phyloP scores from a whole-genome alignment of 306 rosid species.

The Cucurbita argyrosperma region DNA sequence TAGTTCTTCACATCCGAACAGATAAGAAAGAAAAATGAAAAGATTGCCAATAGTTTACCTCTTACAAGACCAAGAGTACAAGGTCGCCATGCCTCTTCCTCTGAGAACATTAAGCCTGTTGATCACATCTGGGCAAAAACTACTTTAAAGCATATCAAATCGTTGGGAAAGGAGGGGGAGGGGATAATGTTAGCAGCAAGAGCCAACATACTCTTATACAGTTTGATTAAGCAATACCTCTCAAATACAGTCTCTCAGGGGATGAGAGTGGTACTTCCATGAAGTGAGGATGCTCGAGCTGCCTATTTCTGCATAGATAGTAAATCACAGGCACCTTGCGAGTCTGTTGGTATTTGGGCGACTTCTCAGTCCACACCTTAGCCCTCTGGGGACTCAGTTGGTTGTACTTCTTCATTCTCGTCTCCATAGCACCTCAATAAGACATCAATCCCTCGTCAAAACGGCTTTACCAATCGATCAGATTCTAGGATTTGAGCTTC shows the following conservation, averaged over 20 bases:
- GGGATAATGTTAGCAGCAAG: neutral
- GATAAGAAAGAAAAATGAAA: neutral
- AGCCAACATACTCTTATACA: neutral
- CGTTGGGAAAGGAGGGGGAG: neutral
- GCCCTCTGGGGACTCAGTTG: slow-evolving; percentile 86
- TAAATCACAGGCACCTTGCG: slow-evolving; percentile 77
- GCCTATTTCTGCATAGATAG: slow-evolving; percentile 73
- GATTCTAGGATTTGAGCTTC: neutral
- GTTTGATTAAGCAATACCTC: slow-evolving; percentile 31
- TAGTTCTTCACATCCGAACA: slow-evolving; percentile 8
- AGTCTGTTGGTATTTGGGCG: slow-evolving; percentile 61
- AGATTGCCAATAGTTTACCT: slow-evolving; percentile 26
- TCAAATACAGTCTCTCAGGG: slow-evolving; percentile 49
- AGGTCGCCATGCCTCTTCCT: slow-evolving; percentile 85
- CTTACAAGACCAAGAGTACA: slow-evolving; percentile 89
- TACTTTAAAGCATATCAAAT: neutral
- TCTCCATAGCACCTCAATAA: slow-evolving; percentile 47
- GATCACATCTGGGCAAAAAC: slow-evolving; percentile 53
- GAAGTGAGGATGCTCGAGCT: slow-evolving; percentile 93
- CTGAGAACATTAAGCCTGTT: slow-evolving; percentile 55
- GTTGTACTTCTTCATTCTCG: slow-evolving; percentile 51
- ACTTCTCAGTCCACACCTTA: slow-evolving; percentile 85
- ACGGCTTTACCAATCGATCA: neutral
- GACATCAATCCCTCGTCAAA: neutral
- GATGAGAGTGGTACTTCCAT: slow-evolving; percentile 77